These are phyloP conservation scores for Thymus quinquecostatus DNA, from an alignment of 257 asterid genomes.

Conservation along the genomic window DNA sequence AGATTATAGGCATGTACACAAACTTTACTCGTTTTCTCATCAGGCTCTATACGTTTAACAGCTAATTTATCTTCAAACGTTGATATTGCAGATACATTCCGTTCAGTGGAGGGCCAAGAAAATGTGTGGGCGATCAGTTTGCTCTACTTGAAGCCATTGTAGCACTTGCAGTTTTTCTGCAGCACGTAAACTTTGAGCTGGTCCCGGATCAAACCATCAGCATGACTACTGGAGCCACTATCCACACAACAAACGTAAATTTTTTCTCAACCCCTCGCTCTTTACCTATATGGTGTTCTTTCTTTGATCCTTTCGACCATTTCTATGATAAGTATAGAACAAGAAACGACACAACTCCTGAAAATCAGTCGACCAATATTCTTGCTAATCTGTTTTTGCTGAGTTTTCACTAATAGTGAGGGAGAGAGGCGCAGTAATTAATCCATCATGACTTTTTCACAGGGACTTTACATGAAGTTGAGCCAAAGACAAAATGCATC, in stretches of 20 bases:
- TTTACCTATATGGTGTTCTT: not conserved
- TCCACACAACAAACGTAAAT: conserved; percentile 88
- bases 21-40: conserved; percentile 14
- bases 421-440: not conserved
- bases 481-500: conserved; percentile 54
- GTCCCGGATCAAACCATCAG: conserved; percentile 83
- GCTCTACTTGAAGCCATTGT: conserved; percentile 90
- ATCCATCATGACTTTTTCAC: conserved; percentile 35
- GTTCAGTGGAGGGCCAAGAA: conserved; percentile 96
- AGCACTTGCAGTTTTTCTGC: conserved; percentile 73
- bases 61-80: conserved; percentile 11
- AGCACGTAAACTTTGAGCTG: conserved; percentile 68
- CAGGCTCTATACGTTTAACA: conserved; percentile 4
- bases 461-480: conserved; percentile 94
- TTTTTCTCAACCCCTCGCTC: conserved; percentile 2
- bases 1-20: conserved; percentile 61
- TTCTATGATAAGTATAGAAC: not conserved
- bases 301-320: not conserved
- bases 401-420: no score
- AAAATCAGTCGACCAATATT: not conserved
- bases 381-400: not conserved
- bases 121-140: conserved; percentile 97
- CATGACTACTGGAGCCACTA: conserved; percentile 99
- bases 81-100: conserved; percentile 69
- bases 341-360: not conserved